Conservation (phyloP, 2,329 filamentous ascomycete species). For the Pleomassaria siparia region DNA sequence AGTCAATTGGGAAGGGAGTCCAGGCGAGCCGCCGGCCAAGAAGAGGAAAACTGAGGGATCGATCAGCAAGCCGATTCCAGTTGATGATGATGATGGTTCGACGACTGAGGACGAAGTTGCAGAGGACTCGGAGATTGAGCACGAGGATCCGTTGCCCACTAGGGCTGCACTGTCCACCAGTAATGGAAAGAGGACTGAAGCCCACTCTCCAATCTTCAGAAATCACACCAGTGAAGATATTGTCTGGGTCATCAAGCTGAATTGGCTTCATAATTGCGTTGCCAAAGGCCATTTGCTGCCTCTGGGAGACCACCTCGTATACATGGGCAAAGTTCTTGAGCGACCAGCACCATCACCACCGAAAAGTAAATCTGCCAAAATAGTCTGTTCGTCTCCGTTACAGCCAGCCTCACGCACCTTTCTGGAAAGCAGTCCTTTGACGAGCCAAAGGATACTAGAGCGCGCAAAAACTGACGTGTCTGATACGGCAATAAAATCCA, state of each 20-base stretch:
- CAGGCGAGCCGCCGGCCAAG: slow-evolving; percentile 17
- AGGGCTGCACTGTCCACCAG: slow-evolving; percentile 9
- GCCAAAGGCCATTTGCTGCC: slow-evolving; percentile 47
- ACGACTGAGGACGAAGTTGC: slow-evolving; percentile 26
- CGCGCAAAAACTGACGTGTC: slow-evolving; percentile 55
- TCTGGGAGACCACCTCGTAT: slow-evolving; percentile 53
- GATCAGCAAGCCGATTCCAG: slow-evolving; percentile 8
- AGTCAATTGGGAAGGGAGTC: slow-evolving; percentile 20
- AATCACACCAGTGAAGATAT: slow-evolving; percentile 23
- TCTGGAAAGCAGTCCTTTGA: slow-evolving; percentile 21
- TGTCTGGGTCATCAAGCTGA: slow-evolving; percentile 54
- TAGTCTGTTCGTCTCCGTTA: slow-evolving; percentile 10
- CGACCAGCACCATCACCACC: slow-evolving; percentile 32
- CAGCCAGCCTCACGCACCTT: slow-evolving; percentile 20
- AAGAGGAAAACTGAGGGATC: slow-evolving; percentile 16
- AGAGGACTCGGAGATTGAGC: slow-evolving; percentile 14
- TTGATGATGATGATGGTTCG: slow-evolving; percentile 18
- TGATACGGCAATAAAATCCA: slow-evolving; percentile 13
- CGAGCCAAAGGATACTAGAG: slow-evolving; percentile 48
- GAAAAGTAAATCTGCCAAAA: slow-evolving; percentile 19
- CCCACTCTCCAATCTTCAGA: slow-evolving; percentile 17
- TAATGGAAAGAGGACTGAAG: slow-evolving; percentile 6
- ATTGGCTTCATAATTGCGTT: slow-evolving; percentile 57
- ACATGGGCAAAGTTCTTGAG: slow-evolving; percentile 50
- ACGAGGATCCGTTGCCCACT: slow-evolving; percentile 4